Evolutionary conservation across 805 yeast genomes (phyloP).

Genomic region (Clavispora carvajalis): DNA sequence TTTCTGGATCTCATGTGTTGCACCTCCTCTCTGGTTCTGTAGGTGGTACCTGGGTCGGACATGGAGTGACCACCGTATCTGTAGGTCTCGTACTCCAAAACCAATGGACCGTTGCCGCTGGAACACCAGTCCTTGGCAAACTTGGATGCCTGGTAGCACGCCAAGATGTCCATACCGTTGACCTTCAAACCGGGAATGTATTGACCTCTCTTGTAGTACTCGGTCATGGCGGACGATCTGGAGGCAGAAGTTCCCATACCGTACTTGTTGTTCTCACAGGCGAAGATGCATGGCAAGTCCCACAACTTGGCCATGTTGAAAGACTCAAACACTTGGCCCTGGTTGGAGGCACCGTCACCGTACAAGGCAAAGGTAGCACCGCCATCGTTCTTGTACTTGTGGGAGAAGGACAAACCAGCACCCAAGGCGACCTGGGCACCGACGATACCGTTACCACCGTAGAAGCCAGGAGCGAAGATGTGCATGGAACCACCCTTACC

Average conservation of each 20-base stretch:
- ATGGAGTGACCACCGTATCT: conserved; percentile 99
- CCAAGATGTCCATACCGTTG: conserved; percentile 97
- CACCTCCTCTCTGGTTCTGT: conserved; percentile 99
- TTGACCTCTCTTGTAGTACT: conserved; percentile 98
- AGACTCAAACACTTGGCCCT: conserved; percentile 97
- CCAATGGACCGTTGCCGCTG: conserved; percentile 92
- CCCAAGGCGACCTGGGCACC: conserved; percentile 99
- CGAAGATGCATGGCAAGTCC: conserved; percentile 91
- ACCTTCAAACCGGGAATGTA: conserved; percentile 98
- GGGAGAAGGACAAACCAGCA: conserved; percentile 97
- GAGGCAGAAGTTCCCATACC: conserved; percentile 99
- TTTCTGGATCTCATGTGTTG: conserved; percentile 98
- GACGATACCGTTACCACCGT: conserved; percentile 99
- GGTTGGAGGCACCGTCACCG: conserved; percentile 99
- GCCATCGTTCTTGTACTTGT: conserved; percentile 78
- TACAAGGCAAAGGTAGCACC: conserved; percentile 83
- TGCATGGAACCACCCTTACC: conserved; percentile 99
- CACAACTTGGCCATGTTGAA: conserved; percentile 99
- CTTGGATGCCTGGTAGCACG: conserved; percentile 92
- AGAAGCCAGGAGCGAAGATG: conserved; percentile 92
- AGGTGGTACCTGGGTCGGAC: conserved; percentile 99
- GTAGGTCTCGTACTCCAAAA: conserved; percentile 95
- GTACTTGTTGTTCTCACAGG: conserved; percentile 98
- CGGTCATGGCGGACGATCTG: conserved; percentile 94
- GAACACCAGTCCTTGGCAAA: conserved; percentile 96